Conservation (phyloP, 495 filamentous ascomycete genomes). For the Podospora comata region DNA sequence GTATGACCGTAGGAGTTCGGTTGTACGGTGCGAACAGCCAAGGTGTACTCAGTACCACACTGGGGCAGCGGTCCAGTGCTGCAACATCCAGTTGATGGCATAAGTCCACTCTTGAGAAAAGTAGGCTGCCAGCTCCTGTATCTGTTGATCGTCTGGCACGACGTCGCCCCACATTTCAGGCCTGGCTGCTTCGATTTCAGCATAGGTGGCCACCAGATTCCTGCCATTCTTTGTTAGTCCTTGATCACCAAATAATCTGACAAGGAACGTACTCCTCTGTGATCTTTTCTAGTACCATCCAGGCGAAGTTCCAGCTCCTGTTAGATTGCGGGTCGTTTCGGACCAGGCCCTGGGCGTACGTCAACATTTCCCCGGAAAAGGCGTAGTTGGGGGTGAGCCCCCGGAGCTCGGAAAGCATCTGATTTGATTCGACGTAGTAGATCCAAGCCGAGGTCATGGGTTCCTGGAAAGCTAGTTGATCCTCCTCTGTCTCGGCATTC, state of each 20-base stretch:
- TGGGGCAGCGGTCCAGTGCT: conserved; percentile 64
- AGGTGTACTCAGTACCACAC: conserved; percentile 38
- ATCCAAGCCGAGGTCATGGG: conserved; percentile 71
- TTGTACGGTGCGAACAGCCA: background rate
- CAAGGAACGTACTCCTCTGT: conserved; percentile 56
- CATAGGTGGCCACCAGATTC: conserved; percentile 58
- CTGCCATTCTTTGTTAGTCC: conserved; percentile 33
- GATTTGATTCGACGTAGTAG: conserved; percentile 70
- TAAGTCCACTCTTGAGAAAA: conserved; percentile 66
- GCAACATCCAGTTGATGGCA: conserved; percentile 63
- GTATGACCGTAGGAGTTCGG: too few relatives aligned
- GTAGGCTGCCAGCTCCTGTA: conserved; percentile 57
- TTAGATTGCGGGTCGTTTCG: conserved; percentile 61
- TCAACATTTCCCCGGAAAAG: conserved; percentile 64
- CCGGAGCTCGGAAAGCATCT: conserved; percentile 68
- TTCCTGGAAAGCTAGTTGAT: conserved; percentile 51
- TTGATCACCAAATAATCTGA: background rate
- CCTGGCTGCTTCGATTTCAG: conserved; percentile 54
- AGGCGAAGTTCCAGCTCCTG: conserved; percentile 74
- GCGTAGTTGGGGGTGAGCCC: conserved; percentile 68
- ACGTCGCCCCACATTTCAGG: conserved; percentile 73
- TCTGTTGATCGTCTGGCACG: conserved; percentile 52
- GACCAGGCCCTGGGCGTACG: conserved; percentile 65
- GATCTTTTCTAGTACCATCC: conserved; percentile 69
- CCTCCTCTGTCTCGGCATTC: conserved; percentile 50